Base-by-base conservation (phyloP, 352 stramenopile species). In the Phytophthora citrophthora region DNA sequence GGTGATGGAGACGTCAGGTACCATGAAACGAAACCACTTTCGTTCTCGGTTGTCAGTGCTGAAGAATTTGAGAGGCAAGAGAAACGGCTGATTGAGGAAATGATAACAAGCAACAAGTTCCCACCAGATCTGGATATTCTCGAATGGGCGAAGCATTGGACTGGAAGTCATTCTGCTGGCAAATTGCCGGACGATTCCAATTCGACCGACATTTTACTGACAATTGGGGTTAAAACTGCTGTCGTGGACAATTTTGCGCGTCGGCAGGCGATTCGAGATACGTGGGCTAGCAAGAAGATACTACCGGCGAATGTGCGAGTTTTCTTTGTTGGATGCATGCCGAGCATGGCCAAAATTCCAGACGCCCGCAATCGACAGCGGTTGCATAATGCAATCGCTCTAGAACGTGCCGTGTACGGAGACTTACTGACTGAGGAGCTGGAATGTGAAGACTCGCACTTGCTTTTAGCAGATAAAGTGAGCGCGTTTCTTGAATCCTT, bases 351-450 rank as follows among this genome's bases (percentile, higher is more conserved):
- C 0, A 18, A 16, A n/a, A 41, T 61, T 5, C 26, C 34, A 5
- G 15, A 24, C 8, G 16, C 5, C 1, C 8, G n/a, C 7, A 23
- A 61, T 39, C 40, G 27, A 4, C 5, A 57, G 18, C 6, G 40
- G 10, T 26, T 68, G 4, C 0, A 58, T 4, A n/a, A 36, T 24
- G 58, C 68, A 6, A 20, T 79, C 4, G 39, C 54, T 13, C 39
- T 53, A 0, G 77, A 91, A 43, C 72, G 71, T 20, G 47, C 18
- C 2, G 23, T 60, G 7, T 76, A 67, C 39, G 45, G 62, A 8
- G 81, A 88, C 32, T 43, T 91, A 8, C 53, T 91, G 16, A 78
- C 74, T 0, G 23, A 75, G 5, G 68, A 87, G 12, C 60, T 89
- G 18, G 54, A 70, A 6, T 85, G 79, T 44, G 50, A 64, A 11